Evolutionary conservation across 1,284 basidiomycete species (phyloP).

Genomic region (Ustilago crameri): DNA sequence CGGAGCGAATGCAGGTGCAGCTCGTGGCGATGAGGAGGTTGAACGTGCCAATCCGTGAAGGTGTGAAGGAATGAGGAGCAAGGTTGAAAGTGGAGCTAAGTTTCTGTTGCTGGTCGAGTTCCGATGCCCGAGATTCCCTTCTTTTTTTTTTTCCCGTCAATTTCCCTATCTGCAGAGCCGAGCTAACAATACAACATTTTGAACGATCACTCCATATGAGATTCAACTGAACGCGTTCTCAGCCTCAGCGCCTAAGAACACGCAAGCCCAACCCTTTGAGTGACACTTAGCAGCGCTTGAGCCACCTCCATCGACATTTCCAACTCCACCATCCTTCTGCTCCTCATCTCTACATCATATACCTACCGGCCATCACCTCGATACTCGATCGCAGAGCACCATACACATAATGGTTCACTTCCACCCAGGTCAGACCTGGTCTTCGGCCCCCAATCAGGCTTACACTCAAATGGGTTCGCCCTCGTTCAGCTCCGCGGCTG

Average conservation of each 20-base stretch:
- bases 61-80: not conserved
- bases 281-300: constrained; percentile 24
- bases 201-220: constrained; percentile 50
- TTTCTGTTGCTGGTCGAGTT: too few species aligned
- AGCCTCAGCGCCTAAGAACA: constrained; percentile 17
- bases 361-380: not conserved
- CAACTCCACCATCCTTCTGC: not conserved
- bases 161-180: too few species aligned
- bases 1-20: too few species aligned
- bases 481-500: constrained; percentile 65
- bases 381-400: not conserved
- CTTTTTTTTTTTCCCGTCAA: too few species aligned
- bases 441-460: constrained; percentile 34
- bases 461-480: constrained; percentile 28
- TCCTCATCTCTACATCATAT: not conserved
- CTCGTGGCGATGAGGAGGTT: not conserved
- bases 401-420: constrained; percentile 34
- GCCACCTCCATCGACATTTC: constrained; percentile 18
- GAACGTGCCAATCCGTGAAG: not conserved
- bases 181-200: not conserved
- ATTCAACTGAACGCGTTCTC: constrained; percentile 17
- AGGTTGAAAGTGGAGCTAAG: constrained; percentile 4
- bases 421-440: constrained; percentile 54
- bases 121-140: constrained; percentile 33
- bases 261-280: constrained; percentile 30